Conservation (phyloP, 2,329 filamentous ascomycete species). For the Talaromyces piceae region DNA sequence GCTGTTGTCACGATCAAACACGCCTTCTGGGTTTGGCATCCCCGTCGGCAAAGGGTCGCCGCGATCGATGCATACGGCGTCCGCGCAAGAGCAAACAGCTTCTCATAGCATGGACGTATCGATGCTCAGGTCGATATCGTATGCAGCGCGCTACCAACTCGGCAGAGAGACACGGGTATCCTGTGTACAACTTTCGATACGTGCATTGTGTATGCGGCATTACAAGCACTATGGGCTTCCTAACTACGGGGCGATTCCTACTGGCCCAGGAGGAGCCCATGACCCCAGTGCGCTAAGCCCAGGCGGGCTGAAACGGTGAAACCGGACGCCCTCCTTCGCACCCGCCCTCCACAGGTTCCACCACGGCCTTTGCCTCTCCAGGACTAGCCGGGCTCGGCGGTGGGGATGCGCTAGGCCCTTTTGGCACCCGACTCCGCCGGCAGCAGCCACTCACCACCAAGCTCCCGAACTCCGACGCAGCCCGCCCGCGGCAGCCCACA, state of each 20-base stretch:
- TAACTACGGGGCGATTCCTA: background rate
- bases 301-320: background rate
- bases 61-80: too few species aligned
- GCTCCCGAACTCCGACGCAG: background rate
- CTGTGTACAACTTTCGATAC: too few species aligned
- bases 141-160: too few species aligned
- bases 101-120: too few species aligned
- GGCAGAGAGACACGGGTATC: too few species aligned
- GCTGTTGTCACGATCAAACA: too few species aligned
- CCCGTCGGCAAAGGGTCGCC: too few species aligned
- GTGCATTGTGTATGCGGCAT: background rate
- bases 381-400: background rate
- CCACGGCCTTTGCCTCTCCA: background rate
- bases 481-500: background rate
- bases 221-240: background rate
- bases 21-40: too few species aligned
- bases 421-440: background rate
- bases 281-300: background rate
- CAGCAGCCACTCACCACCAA: background rate
- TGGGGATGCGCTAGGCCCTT: background rate
- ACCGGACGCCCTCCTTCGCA: background rate
- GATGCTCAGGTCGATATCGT: too few species aligned
- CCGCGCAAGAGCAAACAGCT: too few species aligned
- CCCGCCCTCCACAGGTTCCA: background rate
- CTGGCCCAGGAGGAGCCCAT: background rate